Percentiles rank a stretch among this genome's conserved stretches.
phyloP scores from a whole-genome alignment of 2,329 filamentous ascomycete genomes.

The Drechslerella coelobrocha region DNA sequence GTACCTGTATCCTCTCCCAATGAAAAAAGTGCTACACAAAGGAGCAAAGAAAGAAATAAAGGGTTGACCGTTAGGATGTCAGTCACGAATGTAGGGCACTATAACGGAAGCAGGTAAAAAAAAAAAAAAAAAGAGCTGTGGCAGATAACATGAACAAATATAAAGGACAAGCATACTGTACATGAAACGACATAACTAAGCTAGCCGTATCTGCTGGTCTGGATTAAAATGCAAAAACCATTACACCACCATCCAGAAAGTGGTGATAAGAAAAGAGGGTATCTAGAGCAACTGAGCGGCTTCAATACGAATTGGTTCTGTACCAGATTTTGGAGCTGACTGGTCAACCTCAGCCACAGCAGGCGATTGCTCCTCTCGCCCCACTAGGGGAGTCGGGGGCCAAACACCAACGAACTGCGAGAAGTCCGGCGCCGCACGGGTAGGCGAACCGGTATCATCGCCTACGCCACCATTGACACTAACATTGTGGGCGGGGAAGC shows the following conservation, averaged over 20 bases:
- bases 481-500: slow-evolving; percentile 10
- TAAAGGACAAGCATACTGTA: slow-evolving; percentile 32
- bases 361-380: slow-evolving; percentile 24
- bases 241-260: background rate
- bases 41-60: background rate
- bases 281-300: slow-evolving; percentile 22
- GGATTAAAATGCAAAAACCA: background rate
- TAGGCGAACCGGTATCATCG: slow-evolving; percentile 41
- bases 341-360: slow-evolving; percentile 13
- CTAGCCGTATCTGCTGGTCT: background rate
- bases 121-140: slow-evolving; percentile 4
- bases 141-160: slow-evolving; percentile 15
- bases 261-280: background rate
- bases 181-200: slow-evolving; percentile 10
- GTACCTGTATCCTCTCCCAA: slow-evolving; percentile 4
- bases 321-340: slow-evolving; percentile 10
- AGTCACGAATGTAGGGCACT: too few relatives aligned
- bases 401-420: slow-evolving; percentile 43
- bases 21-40: slow-evolving; percentile 3
- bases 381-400: slow-evolving; percentile 24
- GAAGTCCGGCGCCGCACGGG: slow-evolving; percentile 34
- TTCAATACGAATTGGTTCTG: slow-evolving; percentile 19
- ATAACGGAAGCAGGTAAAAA: slow-evolving; percentile 6
- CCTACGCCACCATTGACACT: slow-evolving; percentile 12
- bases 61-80: too few relatives aligned